Percentiles rank a stretch among this genome's conserved stretches.
These are phyloP conservation scores for Moringa oleifera DNA, from an alignment of 345 rosid genomes.

Conservation along the genomic window DNA sequence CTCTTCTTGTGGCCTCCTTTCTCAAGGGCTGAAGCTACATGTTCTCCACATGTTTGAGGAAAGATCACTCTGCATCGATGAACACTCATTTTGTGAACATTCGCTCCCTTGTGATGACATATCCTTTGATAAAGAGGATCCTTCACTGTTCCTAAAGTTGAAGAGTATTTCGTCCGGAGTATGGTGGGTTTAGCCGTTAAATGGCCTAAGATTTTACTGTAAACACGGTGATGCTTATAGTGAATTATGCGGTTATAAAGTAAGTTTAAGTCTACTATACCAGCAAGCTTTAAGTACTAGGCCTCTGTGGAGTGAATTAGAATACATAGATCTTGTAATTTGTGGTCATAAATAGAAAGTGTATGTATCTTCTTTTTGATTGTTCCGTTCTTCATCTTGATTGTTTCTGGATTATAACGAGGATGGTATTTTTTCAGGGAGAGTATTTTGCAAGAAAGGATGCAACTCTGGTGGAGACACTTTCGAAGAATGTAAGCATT, in stretches of 20 bases:
- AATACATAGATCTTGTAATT: too few relatives aligned
- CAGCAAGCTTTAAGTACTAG: too few relatives aligned
- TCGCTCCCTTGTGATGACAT: not conserved
- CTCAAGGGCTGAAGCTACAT: too few relatives aligned
- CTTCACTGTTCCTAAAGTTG: not conserved
- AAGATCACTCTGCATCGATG: not conserved
- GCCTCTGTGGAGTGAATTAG: not conserved
- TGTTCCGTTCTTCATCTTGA: not conserved
- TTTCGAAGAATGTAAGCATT: conserved; percentile 90
- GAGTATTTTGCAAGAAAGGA: conserved; percentile 99
- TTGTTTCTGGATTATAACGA: conserved; percentile 1
- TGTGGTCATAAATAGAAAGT: not conserved
- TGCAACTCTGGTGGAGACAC: conserved; percentile 78
- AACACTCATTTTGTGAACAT: not conserved
- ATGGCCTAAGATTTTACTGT: too few relatives aligned
- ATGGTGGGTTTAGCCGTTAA: not conserved
- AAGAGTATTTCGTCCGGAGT: not conserved
- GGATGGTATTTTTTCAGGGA: conserved; percentile 50
- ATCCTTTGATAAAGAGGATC: too few relatives aligned
- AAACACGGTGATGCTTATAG: too few relatives aligned
- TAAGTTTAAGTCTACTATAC: too few relatives aligned
- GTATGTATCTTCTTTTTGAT: not conserved
- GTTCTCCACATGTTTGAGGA: too few relatives aligned
- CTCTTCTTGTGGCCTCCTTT: too few relatives aligned
- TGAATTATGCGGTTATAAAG: too few relatives aligned